A percentile compares a stretch with the other conserved stretches of the same genome.
phyloP scores from a whole-genome alignment of 805 yeast genomes.

The Suhomyces sp. region DNA sequence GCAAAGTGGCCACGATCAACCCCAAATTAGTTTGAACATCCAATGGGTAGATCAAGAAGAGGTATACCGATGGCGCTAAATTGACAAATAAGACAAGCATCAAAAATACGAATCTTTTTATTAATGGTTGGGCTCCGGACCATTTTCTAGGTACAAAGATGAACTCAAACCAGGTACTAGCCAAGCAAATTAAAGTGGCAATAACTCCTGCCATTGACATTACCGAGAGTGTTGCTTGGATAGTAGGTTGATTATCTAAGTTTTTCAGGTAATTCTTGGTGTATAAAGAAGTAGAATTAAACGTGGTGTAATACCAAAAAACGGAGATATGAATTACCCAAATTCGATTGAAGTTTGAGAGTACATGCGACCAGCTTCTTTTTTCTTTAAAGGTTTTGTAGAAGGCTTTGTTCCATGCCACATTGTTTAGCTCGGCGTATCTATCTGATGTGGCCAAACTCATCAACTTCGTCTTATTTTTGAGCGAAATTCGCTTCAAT shows the following conservation, averaged over 20 bases:
- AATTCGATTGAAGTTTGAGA: slow-evolving; percentile 72
- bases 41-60: slow-evolving; percentile 43
- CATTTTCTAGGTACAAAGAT: slow-evolving; percentile 68
- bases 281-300: slow-evolving; percentile 67
- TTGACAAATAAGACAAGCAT: slow-evolving; percentile 43
- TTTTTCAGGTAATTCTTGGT: slow-evolving; percentile 54
- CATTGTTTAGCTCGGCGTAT: slow-evolving; percentile 50
- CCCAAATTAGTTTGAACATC: slow-evolving; percentile 32
- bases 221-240: slow-evolving; percentile 53
- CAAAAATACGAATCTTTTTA: slow-evolving; percentile 46
- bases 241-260: slow-evolving; percentile 59
- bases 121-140: slow-evolving; percentile 67
- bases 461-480: slow-evolving; percentile 47
- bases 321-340: slow-evolving; percentile 75
- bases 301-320: slow-evolving; percentile 75
- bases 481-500: slow-evolving; percentile 52
- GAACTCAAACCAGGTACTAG: slow-evolving; percentile 58
- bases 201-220: slow-evolving; percentile 69
- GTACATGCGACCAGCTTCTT: slow-evolving; percentile 74
- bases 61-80: slow-evolving; percentile 50
- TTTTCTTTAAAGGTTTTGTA: slow-evolving; percentile 73
- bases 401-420: slow-evolving; percentile 67
- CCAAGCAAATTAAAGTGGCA: slow-evolving; percentile 52
- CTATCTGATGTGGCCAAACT: slow-evolving; percentile 56
- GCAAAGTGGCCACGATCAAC: slow-evolving; percentile 49